These are phyloP conservation scores for Cladobotryum mycophilum DNA, from an alignment of 2,329 filamentous ascomycete genomes.

Conservation along the genomic window DNA sequence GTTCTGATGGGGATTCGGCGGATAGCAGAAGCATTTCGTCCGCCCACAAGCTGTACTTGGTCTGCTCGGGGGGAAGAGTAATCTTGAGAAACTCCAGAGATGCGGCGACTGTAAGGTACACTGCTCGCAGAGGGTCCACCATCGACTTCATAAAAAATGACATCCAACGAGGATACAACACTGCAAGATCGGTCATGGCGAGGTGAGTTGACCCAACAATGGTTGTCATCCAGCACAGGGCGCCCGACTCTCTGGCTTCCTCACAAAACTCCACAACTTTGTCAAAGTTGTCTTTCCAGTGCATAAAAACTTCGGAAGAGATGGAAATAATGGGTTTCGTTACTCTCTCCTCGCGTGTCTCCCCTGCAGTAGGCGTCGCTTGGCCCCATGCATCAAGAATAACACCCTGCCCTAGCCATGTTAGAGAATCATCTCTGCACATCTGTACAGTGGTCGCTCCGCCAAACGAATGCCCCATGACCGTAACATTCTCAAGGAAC, in stretches of 20 bases:
- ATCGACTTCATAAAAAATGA: constrained; percentile 56
- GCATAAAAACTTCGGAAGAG: constrained; percentile 64
- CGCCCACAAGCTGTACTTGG: constrained; percentile 44
- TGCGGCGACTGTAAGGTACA: constrained; percentile 57
- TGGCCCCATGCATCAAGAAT: constrained; percentile 61
- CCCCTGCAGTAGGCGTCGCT: constrained; percentile 39
- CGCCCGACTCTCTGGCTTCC: constrained; percentile 44
- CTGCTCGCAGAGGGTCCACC: constrained; percentile 55
- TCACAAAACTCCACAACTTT: constrained; percentile 49
- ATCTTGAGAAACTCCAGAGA: constrained; percentile 56
- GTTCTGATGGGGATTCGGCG: constrained; percentile 29
- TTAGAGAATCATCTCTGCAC: constrained; percentile 46
- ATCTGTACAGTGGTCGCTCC: constrained; percentile 58
- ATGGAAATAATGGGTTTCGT: constrained; percentile 54
- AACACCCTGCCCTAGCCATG: constrained; percentile 56
- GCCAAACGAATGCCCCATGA: constrained; percentile 62
- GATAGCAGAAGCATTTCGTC: constrained; percentile 47
- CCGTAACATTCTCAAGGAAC: constrained; percentile 50
- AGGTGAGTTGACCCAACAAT: constrained; percentile 58
- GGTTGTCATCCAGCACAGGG: constrained; percentile 44
- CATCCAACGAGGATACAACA: constrained; percentile 55
- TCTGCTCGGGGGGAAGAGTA: constrained; percentile 42
- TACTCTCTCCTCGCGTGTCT: constrained; percentile 38
- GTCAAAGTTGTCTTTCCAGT: constrained; percentile 60
- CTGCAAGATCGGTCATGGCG: constrained; percentile 59